Percentiles rank a stretch among this genome's conserved stretches.
These are phyloP conservation scores for Lipomyces anomalus DNA, from an alignment of 805 yeast species.

Conservation along the genomic window DNA sequence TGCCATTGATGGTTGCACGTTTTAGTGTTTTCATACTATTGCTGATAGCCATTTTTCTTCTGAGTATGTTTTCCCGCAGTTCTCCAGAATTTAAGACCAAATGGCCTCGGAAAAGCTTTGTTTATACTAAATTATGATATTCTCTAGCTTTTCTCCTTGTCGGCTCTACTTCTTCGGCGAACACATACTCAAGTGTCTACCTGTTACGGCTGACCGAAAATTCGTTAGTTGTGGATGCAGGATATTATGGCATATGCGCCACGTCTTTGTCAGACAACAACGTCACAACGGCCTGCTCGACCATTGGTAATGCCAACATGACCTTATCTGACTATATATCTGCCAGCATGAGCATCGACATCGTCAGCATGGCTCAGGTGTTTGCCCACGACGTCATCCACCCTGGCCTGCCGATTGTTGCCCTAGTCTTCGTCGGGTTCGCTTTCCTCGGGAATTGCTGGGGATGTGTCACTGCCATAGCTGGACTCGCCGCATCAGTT, in stretches of 20 bases:
- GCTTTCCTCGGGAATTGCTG: slow-evolving; percentile 17
- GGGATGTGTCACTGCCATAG: not conserved
- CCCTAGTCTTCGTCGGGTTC: slow-evolving; percentile 31
- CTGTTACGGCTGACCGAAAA: slow-evolving; percentile 11
- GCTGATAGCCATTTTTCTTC: slow-evolving; percentile 13
- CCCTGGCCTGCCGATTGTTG: slow-evolving; percentile 40
- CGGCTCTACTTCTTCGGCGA: slow-evolving; percentile 14
- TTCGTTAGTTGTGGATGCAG: slow-evolving; percentile 9
- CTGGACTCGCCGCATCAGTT: not conserved
- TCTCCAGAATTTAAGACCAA: not conserved
- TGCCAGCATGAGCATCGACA: slow-evolving; percentile 13
- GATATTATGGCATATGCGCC: slow-evolving; percentile 21
- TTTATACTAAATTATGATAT: not conserved
- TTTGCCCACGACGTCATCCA: slow-evolving; percentile 32
- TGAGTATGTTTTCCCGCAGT: slow-evolving; percentile 4
- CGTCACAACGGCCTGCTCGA: slow-evolving; percentile 3
- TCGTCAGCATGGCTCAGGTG: slow-evolving; percentile 12
- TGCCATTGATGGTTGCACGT: slow-evolving; percentile 1
- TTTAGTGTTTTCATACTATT: slow-evolving; percentile 4
- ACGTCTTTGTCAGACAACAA: not conserved
- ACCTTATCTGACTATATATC: slow-evolving; percentile 4
- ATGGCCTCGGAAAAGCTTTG: not conserved
- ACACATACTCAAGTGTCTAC: slow-evolving; percentile 18
- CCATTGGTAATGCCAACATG: slow-evolving; percentile 3
- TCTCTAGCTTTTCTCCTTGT: slow-evolving; percentile 12